Evolutionary conservation across 2,329 filamentous ascomycete species (phyloP).

Genomic region (Colletotrichum australisinense): DNA sequence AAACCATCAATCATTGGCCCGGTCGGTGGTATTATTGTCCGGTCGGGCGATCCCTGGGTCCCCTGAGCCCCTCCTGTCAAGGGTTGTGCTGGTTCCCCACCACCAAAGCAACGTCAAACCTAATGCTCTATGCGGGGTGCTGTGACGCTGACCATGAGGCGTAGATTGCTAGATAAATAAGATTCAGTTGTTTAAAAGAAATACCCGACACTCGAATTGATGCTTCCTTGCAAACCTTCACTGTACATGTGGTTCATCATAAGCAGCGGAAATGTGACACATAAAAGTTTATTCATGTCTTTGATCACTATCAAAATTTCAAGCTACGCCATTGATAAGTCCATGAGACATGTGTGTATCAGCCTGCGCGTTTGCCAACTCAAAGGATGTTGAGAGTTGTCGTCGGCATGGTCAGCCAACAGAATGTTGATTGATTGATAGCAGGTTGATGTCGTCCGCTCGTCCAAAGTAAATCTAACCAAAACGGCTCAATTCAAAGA

Average conservation of each 20-base stretch:
- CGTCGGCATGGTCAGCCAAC: slow-evolving; percentile 18
- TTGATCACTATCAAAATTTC: not conserved
- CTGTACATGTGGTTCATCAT: not conserved
- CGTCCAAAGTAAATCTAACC: slow-evolving; percentile 46
- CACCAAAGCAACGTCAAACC: not conserved
- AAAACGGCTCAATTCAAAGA: slow-evolving; percentile 64
- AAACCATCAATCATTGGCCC: slow-evolving; percentile 21
- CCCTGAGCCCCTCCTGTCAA: slow-evolving; percentile 2
- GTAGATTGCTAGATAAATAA: too few relatives aligned
- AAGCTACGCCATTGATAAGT: not conserved
- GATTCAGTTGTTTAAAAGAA: not conserved
- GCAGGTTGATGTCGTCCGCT: slow-evolving; percentile 34
- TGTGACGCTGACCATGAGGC: slow-evolving; percentile 2
- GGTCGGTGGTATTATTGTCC: slow-evolving; percentile 31
- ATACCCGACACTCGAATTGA: not conserved
- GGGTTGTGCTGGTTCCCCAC: slow-evolving; percentile 16
- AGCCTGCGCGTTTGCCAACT: slow-evolving; percentile 32
- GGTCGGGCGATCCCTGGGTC: slow-evolving; percentile 4
- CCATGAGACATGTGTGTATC: slow-evolving; percentile 24
- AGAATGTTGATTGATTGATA: slow-evolving; percentile 13
- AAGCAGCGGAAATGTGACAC: not conserved
- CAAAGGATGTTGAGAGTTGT: slow-evolving; percentile 14
- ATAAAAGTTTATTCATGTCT: not conserved
- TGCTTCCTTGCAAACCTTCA: not conserved
- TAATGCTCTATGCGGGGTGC: slow-evolving; percentile 19